Evolutionary conservation across 352 stramenopile species (phyloP).

Genomic region (Pythium dissimile): DNA sequence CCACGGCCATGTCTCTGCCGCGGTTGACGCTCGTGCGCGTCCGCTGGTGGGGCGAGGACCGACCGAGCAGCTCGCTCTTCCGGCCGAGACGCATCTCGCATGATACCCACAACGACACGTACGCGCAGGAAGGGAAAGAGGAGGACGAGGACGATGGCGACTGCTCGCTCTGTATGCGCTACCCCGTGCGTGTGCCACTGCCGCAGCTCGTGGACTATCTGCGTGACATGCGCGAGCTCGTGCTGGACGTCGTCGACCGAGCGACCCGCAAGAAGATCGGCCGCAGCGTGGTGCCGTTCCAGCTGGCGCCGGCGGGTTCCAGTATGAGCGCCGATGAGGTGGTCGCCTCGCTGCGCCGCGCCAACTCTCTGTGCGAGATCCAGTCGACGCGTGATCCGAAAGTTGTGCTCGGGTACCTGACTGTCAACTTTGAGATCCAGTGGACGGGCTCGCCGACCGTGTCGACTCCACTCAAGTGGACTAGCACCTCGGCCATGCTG

Average conservation of each 20-base stretch:
- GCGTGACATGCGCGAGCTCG: slow-evolving; percentile 48
- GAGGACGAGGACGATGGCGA: neutral
- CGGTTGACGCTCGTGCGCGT: slow-evolving; percentile 40
- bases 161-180: slow-evolving; percentile 40
- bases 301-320: neutral
- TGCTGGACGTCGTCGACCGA: slow-evolving; percentile 64
- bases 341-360: slow-evolving; percentile 34
- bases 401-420: slow-evolving; percentile 15
- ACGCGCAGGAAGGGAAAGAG: slow-evolving; percentile 1
- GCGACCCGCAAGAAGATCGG: slow-evolving; percentile 35
- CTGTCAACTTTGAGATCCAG: slow-evolving; percentile 25
- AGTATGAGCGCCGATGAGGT: slow-evolving; percentile 12
- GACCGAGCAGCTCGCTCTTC: slow-evolving; percentile 40
- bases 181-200: slow-evolving; percentile 32
- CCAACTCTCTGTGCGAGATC: slow-evolving; percentile 27
- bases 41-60: slow-evolving; percentile 56
- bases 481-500: neutral
- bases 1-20: slow-evolving; percentile 29
- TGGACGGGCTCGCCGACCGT: neutral
- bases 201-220: slow-evolving; percentile 52
- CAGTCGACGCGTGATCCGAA: slow-evolving; percentile 2
- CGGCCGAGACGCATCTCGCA: slow-evolving; percentile 24
- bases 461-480: slow-evolving; percentile 23
- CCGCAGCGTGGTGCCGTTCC: slow-evolving; percentile 21
- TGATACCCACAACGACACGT: neutral